Evolutionary conservation across 768 basidiomycete species (phyloP), one percentile per base, ranked within the genome.

Genomic region (Xerocomellus chrysenteron): DNA sequence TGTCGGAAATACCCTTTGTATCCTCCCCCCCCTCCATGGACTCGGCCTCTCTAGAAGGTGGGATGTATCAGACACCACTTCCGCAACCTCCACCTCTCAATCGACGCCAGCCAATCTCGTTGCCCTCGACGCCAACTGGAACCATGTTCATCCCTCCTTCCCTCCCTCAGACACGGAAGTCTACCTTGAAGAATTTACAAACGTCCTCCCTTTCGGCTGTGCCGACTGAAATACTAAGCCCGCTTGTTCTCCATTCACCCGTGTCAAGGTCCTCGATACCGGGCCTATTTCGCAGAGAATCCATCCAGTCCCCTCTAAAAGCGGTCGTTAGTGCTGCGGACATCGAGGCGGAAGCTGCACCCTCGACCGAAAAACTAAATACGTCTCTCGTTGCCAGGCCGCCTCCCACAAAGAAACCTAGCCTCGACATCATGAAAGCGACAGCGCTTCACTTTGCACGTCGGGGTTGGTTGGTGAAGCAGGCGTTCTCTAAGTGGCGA

Each of bases 401-500:
- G 17, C 37, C 50, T 13, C 47, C 51, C 1, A 35, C 17, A 28
- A 41, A 61, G 42, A 69, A 65, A 30, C 65, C 63, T 9, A 50
- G 42, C 39, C 42, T 63, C 9, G 64, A 57, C 41, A 65, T 70
- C 33, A 64, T 80, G 65, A 68, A 78, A 55, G 72, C 70, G 51
- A 75, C 69, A 52, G 82, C 80, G 8, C 47, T 75, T 17, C 65
- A 65, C 4, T 85, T 85, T 64, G 69, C 67, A 21, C 74, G 72
- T 45, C 74, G 71, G 52, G 70, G 77, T 28, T 56, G 64, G 24
- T 52, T 77, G 30, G 75, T 85, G 36, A 79, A 74, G 58, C 62
- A 68, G 36, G 72, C 63, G 36, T 82, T 83, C 56, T 62, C 63
- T 43, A 66, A 57, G 37, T 87, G 86, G 86, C 65, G 76, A 60